Conservation (phyloP, 768 basidiomycete genomes). For the Phlegmacium glaucopus region DNA sequence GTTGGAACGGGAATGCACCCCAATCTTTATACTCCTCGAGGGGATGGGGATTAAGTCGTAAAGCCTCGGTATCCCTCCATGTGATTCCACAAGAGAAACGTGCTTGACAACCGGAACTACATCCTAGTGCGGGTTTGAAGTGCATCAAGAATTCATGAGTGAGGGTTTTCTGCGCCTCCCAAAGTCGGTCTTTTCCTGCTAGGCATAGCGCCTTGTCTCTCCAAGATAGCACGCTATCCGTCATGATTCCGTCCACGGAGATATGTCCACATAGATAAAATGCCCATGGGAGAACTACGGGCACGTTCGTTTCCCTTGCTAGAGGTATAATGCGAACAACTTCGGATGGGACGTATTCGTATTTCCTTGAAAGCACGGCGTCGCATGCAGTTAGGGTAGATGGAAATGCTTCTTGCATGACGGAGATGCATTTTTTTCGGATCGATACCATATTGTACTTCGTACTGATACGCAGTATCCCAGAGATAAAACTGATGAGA, state of each 20-base stretch:
- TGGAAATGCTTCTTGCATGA: constrained; percentile 40
- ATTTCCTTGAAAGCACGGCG: constrained; percentile 31
- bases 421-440: constrained; percentile 34
- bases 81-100: constrained; percentile 19
- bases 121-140: constrained; percentile 28
- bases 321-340: constrained; percentile 40
- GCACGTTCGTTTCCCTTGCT: constrained; percentile 36
- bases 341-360: constrained; percentile 32
- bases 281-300: constrained; percentile 41
- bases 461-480: constrained; percentile 39
- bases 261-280: constrained; percentile 44
- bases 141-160: constrained; percentile 36
- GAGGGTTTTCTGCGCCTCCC: constrained; percentile 34
- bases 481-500: constrained; percentile 38
- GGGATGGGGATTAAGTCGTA: constrained; percentile 34
- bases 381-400: constrained; percentile 38
- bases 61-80: constrained; percentile 29
- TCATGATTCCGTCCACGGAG: constrained; percentile 28
- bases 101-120: constrained; percentile 23
- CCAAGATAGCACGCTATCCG: constrained; percentile 35
- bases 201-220: constrained; percentile 38
- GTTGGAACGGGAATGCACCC: constrained; percentile 25
- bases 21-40: constrained; percentile 35
- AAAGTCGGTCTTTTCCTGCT: constrained; percentile 36
- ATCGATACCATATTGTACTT: constrained; percentile 38